Evolutionary conservation across 257 asterid genomes (phyloP).

Genomic region (Euphrasia confusa): DNA sequence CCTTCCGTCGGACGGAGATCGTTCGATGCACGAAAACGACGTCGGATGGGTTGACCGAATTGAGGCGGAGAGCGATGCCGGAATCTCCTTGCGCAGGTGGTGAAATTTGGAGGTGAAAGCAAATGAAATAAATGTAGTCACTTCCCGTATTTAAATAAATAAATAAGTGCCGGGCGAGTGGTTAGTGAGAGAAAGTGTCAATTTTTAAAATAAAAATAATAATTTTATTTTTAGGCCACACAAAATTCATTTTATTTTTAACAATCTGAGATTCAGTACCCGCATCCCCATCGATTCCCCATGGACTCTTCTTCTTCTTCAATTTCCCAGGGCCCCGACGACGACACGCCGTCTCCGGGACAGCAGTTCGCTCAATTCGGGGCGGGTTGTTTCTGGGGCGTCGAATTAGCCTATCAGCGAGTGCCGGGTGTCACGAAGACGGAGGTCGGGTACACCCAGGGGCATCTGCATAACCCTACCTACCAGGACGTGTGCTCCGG

Average conservation of each 20-base stretch:
- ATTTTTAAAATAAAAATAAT: no score
- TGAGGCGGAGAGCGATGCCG: neutral
- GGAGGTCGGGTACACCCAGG: conserved; percentile 71
- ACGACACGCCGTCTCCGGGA: conserved; percentile 58
- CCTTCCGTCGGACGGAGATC: conserved; percentile 28
- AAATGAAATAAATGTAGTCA: neutral
- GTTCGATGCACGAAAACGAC: conserved; percentile 14
- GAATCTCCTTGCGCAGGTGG: neutral
- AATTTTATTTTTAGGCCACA: no score
- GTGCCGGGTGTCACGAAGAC: conserved; percentile 68
- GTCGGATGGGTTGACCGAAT: conserved; percentile 25
- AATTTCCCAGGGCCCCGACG: conserved; percentile 56
- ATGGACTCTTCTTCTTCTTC: conserved; percentile 43
- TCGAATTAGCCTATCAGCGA: conserved; percentile 71
- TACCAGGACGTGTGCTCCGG: conserved; percentile 72
- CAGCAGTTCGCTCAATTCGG: conserved; percentile 69
- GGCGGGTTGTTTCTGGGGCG: conserved; percentile 90
- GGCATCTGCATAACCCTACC: conserved; percentile 49
- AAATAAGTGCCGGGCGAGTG: neutral
- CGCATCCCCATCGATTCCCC: conserved; percentile 42
- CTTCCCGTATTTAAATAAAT: conserved; percentile 7
- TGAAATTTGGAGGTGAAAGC: conserved; percentile 3
- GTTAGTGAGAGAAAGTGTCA: neutral
- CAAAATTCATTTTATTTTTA: conserved; percentile 1
- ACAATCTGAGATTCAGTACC: conserved; percentile 58